Evolutionary conservation across 768 basidiomycete genomes (phyloP).

Genomic region (Tulasnella sp.): DNA sequence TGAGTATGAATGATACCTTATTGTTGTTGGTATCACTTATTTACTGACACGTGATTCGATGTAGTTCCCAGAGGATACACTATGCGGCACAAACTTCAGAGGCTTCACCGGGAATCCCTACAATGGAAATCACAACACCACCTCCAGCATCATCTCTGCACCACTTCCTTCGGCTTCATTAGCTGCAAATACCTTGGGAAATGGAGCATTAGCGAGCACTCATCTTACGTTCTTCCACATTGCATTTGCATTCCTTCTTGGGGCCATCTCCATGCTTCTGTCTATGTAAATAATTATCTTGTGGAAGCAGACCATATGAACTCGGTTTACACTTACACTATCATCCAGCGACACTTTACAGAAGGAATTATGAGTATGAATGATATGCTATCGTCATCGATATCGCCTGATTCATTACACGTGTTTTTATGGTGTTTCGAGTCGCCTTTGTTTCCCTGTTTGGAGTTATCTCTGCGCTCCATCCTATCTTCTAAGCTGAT

Average conservation of each 20-base stretch:
- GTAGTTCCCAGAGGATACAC: not conserved
- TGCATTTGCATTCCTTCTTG: too few relatives aligned
- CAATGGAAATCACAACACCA: not conserved
- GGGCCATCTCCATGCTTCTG: too few relatives aligned
- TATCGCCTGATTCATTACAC: not conserved
- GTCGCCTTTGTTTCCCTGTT: too few relatives aligned
- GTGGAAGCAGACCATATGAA: too few relatives aligned
- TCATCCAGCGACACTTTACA: constrained; percentile 7
- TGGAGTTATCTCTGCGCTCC: too few relatives aligned
- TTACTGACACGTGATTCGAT: not conserved
- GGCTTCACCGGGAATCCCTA: too few relatives aligned
- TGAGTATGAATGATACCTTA: not conserved
- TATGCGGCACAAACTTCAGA: not conserved
- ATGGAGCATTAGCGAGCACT: too few relatives aligned
- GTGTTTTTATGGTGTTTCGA: too few relatives aligned
- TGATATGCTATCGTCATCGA: not conserved
- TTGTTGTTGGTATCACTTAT: not conserved
- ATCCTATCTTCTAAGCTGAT: too few relatives aligned
- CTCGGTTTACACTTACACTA: constrained; percentile 10
- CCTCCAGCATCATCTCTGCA: not conserved
- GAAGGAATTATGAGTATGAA: not conserved
- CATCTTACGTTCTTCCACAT: too few relatives aligned
- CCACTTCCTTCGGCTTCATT: not conserved
- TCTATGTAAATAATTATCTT: too few relatives aligned
- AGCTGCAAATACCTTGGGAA: too few relatives aligned